Percentiles rank a stretch among this genome's conserved stretches.
These are phyloP conservation scores for Podospora appendiculata DNA, from an alignment of 495 filamentous ascomycete genomes.

Conservation along the genomic window DNA sequence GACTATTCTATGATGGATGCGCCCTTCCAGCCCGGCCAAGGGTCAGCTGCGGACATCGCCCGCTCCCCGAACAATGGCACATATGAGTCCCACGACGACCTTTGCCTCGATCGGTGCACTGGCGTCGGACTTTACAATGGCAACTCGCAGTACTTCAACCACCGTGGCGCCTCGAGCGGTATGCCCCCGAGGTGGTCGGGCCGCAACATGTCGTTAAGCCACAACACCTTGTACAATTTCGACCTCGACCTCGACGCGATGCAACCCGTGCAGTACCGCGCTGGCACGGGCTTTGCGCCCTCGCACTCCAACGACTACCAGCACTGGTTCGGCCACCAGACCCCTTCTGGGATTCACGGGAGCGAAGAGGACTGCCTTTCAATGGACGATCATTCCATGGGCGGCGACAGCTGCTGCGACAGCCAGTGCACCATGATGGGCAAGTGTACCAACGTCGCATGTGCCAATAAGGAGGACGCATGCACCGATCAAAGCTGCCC, in stretches of 20 bases:
- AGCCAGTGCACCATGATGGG: slow-evolving; percentile 32
- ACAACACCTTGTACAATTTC: not conserved
- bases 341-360: slow-evolving; percentile 4
- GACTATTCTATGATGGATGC: slow-evolving; percentile 5
- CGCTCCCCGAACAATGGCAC: slow-evolving; percentile 3
- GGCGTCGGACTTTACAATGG: slow-evolving; percentile 26
- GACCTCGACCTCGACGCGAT: slow-evolving; percentile 4
- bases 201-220: slow-evolving; percentile 1
- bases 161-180: slow-evolving; percentile 12
- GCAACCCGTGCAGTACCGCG: no score
- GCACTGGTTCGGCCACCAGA: slow-evolving; percentile 8
- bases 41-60: not conserved
- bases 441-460: slow-evolving; percentile 24
- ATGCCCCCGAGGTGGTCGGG: slow-evolving; percentile 11
- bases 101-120: slow-evolving; percentile 31
- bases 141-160: slow-evolving; percentile 19
- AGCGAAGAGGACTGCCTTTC: slow-evolving; percentile 24
- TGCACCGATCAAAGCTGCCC: slow-evolving; percentile 29
- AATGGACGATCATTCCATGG: slow-evolving; percentile 15
- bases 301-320: slow-evolving; percentile 5
- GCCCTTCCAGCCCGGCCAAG: slow-evolving; percentile 1
- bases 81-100: slow-evolving; percentile 32
- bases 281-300: not conserved
- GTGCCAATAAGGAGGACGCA: slow-evolving; percentile 23
- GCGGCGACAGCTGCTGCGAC: slow-evolving; percentile 22